Base-by-base conservation (phyloP, 73 alveolate species). In the Paramecium primaurelia region DNA sequence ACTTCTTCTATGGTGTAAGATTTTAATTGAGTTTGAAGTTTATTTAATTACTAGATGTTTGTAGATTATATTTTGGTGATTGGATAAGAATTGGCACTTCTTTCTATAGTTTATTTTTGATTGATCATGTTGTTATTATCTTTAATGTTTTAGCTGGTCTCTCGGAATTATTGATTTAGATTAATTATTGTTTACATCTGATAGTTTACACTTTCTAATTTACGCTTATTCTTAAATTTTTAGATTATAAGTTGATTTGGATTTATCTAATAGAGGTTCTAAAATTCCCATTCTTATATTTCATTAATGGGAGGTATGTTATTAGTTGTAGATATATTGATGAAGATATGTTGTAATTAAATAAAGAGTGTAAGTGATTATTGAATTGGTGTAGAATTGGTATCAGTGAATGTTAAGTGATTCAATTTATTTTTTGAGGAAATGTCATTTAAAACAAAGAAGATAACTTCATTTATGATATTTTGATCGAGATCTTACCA, bases 1-100 rank as follows among this genome's bases (percentile, higher is more conserved):
- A 86, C 93, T 32, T 86, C 93, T 86, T 86, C 44, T 25, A 86
- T 58, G 14, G 93, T 58, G 16, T 51, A 86, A 8, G 68, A 71
- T 58, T 86, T 44, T 9, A 26, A 22, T 45, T 22, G 20, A 20
- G 58, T 44, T 36, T 36, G 49, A 4, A 4, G 5, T 25, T 22
- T 26, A 44, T 59, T 4, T 6, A 18, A 18, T 18, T 0, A 34
- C 69, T 54, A 14, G 2, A 4, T 18, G 36, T 18, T 18, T 2
- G 32, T 6, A 4, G 28, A 54, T 54, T 54, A 18, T 54, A 54
- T 54, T 54, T 54, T 54, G 9, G 51, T 64, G 9, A 64, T 42
- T 25, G 84, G 84, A 64, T 64, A 64, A 12, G 84, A 3, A 32
- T 64, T 64, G 16, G 84, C 84, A 64, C 84, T 64, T 64, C 84